Evolutionary conservation across 257 asterid species (phyloP).

Genomic region (Petunia secreta): DNA sequence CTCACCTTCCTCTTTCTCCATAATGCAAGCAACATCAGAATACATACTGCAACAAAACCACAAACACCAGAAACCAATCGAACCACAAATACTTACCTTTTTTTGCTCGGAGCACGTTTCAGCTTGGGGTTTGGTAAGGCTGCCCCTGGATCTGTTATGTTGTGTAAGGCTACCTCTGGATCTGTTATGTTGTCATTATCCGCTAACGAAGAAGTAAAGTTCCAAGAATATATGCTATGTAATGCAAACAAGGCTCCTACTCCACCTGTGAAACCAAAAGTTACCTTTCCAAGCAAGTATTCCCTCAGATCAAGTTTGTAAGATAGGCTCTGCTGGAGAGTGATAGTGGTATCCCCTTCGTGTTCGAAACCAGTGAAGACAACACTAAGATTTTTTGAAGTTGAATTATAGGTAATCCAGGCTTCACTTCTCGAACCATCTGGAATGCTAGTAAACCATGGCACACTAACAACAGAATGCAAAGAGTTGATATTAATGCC

Average conservation of each 20-base stretch:
- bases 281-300: not conserved
- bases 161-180: no score
- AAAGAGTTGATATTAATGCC: slow-evolving; percentile 29
- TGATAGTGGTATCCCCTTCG: not conserved
- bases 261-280: not conserved
- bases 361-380: not conserved
- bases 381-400: slow-evolving; percentile 32
- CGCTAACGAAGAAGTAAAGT: not conserved
- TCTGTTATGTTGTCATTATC: not conserved
- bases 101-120: not conserved
- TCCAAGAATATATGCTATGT: not conserved
- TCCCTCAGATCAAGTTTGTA: not conserved
- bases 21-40: not conserved
- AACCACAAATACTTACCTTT: not conserved
- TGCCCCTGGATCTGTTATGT: no score
- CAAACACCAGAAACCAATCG: not conserved
- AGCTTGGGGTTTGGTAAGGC: no score
- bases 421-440: slow-evolving; percentile 29
- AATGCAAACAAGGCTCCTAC: not conserved
- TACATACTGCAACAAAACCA: not conserved
- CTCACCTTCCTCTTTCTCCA: not conserved
- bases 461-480: not conserved
- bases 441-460: slow-evolving; percentile 28
- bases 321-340: not conserved
- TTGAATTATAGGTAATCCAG: slow-evolving; percentile 35